Conservation (phyloP, 1,284 basidiomycete species). For the Ustilago lituana region DNA sequence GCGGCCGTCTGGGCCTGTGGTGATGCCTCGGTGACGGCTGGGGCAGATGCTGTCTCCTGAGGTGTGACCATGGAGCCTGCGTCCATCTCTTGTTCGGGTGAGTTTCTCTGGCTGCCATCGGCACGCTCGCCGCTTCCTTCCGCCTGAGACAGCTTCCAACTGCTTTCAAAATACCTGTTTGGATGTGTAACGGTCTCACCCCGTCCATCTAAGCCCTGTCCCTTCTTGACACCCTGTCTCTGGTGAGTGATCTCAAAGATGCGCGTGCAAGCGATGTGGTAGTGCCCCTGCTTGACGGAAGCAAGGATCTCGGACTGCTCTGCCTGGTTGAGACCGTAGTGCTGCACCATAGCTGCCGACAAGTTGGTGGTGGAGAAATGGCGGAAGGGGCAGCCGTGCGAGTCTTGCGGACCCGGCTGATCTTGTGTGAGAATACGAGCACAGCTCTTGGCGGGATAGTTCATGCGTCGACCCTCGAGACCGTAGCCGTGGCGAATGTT, state of each 20-base stretch:
- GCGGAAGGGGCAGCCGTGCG: conserved; percentile 93
- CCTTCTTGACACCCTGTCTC: conserved; percentile 79
- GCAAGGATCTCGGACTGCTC: conserved; percentile 89
- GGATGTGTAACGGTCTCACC: conserved; percentile 94
- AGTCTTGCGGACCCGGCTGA: conserved; percentile 78
- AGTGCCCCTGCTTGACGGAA: conserved; percentile 83
- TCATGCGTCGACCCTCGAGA: conserved; percentile 89
- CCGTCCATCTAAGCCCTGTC: conserved; percentile 81
- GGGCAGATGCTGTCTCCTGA: not conserved
- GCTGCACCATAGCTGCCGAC: conserved; percentile 77
- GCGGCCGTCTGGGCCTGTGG: conserved; percentile 2
- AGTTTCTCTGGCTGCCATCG: conserved; percentile 16
- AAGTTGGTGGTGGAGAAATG: conserved; percentile 89
- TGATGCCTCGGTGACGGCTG: not conserved
- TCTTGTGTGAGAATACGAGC: conserved; percentile 85
- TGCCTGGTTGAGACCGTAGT: conserved; percentile 76
- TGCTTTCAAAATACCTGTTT: conserved; percentile 77
- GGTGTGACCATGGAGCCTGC: not conserved
- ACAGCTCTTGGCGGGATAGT: conserved; percentile 95
- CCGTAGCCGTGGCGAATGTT: conserved; percentile 97
- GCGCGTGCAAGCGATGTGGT: conserved; percentile 94
- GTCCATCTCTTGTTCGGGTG: conserved; percentile 17
- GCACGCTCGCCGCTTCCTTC: conserved; percentile 6
- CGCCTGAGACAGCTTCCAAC: conserved; percentile 60
- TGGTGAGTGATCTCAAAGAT: conserved; percentile 93